Conservation (phyloP, 768 basidiomycete species). For the Pleurotus salmoneostramineus region DNA sequence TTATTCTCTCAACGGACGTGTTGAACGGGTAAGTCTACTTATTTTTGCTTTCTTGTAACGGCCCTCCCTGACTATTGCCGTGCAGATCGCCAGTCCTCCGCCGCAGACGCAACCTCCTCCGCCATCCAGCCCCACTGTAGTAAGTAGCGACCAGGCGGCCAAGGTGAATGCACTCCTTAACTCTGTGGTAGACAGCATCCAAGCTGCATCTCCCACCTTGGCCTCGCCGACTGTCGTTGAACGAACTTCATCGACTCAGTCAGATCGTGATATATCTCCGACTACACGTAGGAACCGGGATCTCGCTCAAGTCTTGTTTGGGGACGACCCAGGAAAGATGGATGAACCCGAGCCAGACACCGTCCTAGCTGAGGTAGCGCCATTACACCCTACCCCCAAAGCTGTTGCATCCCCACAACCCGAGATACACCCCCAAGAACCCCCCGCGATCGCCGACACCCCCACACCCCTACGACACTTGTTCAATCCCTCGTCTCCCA, state of each 20-base stretch:
- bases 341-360: constrained; percentile 20
- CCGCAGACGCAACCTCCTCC: constrained; percentile 40
- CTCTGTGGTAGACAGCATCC: constrained; percentile 54
- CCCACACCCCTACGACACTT: constrained; percentile 27
- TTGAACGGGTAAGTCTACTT: constrained; percentile 22
- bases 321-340: constrained; percentile 32
- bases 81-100: constrained; percentile 58
- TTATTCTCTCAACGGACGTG: constrained; percentile 57
- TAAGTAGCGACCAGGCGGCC: constrained; percentile 43
- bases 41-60: constrained; percentile 11
- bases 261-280: constrained; percentile 36
- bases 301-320: constrained; percentile 76
- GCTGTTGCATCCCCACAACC: not conserved
- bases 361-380: constrained; percentile 12
- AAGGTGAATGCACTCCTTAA: constrained; percentile 67
- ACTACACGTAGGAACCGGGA: constrained; percentile 65
- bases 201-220: constrained; percentile 20
- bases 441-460: constrained; percentile 8
- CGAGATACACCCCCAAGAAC: not conserved
- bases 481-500: constrained; percentile 41
- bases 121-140: constrained; percentile 25
- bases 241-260: constrained; percentile 13
- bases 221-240: constrained; percentile 12
- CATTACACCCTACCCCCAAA: not conserved
- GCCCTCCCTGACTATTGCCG: not conserved